Evolutionary conservation across 2,329 filamentous ascomycete species (phyloP).

Genomic region (Decorospora gaudefroyi): DNA sequence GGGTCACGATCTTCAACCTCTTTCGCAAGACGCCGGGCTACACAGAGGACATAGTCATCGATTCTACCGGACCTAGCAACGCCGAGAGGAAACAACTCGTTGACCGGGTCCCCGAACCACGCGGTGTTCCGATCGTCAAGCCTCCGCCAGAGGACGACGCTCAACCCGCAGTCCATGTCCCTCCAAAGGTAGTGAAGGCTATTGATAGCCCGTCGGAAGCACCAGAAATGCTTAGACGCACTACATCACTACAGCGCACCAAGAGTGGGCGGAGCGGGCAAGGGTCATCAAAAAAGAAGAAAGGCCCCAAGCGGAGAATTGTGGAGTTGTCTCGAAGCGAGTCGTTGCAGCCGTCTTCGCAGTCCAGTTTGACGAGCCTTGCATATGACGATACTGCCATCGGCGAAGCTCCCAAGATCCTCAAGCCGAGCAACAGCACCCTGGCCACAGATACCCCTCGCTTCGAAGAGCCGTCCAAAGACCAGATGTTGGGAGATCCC

Average conservation of each 20-base stretch:
- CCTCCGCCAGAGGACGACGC: constrained; percentile 64
- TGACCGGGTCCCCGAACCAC: constrained; percentile 76
- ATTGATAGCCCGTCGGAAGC: constrained; percentile 27
- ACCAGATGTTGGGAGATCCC: constrained; percentile 36
- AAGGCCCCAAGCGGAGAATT: constrained; percentile 60
- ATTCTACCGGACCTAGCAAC: constrained; percentile 80
- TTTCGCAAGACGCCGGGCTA: constrained; percentile 91
- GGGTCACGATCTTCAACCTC: constrained; percentile 91
- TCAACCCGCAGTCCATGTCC: constrained; percentile 59
- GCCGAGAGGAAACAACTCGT: constrained; percentile 82
- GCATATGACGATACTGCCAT: constrained; percentile 31
- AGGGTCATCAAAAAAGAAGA: constrained; percentile 63
- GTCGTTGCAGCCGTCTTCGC: constrained; percentile 39
- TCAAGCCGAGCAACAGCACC: constrained; percentile 19
- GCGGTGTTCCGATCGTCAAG: constrained; percentile 77
- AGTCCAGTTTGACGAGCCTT: constrained; percentile 35
- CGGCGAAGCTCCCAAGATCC: constrained; percentile 24
- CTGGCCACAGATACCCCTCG: constrained; percentile 26
- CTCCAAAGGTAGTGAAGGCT: constrained; percentile 60
- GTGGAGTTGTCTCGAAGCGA: constrained; percentile 60
- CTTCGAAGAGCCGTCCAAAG: constrained; percentile 35
- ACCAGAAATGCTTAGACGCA: constrained; percentile 28
- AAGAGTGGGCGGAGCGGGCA: constrained; percentile 40
- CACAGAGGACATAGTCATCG: constrained; percentile 86
- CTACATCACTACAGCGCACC: constrained; percentile 41